phyloP scores from a whole-genome alignment of 805 yeast species.

The Monosporozyma aerobia region DNA sequence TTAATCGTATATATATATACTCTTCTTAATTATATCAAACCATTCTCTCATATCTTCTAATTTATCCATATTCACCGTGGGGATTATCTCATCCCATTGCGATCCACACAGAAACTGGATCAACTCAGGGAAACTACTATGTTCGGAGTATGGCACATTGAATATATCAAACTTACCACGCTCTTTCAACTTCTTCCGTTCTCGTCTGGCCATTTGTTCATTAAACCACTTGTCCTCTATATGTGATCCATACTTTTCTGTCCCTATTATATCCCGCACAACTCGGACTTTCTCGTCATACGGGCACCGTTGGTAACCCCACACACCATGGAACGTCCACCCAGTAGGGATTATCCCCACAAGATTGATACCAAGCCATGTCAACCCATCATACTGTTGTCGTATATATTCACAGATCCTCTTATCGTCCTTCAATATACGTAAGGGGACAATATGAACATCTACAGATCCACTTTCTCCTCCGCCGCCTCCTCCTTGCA shows the following conservation, averaged over 20 bases:
- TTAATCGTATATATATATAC: not conserved
- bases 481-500: too few relatives aligned
- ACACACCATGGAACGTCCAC: constrained; percentile 50
- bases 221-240: constrained; percentile 15
- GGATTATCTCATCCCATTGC: constrained; percentile 47
- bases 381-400: constrained; percentile 2
- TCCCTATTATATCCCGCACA: constrained; percentile 7
- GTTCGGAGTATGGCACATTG: constrained; percentile 85
- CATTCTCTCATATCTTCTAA: constrained; percentile 28
- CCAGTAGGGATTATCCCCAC: constrained; percentile 86
- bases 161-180: constrained; percentile 39
- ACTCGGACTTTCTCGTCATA: constrained; percentile 6
- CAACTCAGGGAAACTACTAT: constrained; percentile 80
- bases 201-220: constrained; percentile 17
- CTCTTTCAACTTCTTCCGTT: constrained; percentile 16
- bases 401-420: constrained; percentile 23
- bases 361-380: constrained; percentile 28
- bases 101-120: constrained; percentile 46
- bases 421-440: constrained; percentile 36
- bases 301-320: not conserved
- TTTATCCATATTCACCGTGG: constrained; percentile 52
- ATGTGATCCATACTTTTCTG: not conserved
- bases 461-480: not conserved
- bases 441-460: constrained; percentile 70
- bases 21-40: constrained; percentile 16